Percentiles rank a stretch among this genome's conserved stretches.
Conservation (phyloP, 2,329 filamentous ascomycete species). For the Penicillium sp. region DNA sequence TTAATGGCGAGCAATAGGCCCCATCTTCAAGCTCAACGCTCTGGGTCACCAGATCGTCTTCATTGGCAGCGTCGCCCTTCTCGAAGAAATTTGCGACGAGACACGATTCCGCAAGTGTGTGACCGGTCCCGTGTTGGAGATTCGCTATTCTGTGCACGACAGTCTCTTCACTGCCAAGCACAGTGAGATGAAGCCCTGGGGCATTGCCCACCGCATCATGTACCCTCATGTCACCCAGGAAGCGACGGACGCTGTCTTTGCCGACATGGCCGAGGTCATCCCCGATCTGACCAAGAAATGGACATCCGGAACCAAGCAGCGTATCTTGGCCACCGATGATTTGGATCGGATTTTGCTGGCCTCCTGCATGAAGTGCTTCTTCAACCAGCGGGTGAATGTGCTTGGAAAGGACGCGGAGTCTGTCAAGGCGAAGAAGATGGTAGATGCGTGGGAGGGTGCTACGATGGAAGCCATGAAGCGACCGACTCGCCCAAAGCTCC, state of each 20-base stretch:
- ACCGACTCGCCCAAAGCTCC: conserved; percentile 56
- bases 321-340: conserved; percentile 53
- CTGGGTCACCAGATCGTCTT: conserved; percentile 56
- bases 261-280: conserved; percentile 55
- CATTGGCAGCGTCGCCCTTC: conserved; percentile 59
- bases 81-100: conserved; percentile 71
- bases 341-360: conserved; percentile 62
- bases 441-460: conserved; percentile 61
- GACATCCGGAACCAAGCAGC: conserved; percentile 46
- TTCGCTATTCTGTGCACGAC: conserved; percentile 67
- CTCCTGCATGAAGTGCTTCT: conserved; percentile 55
- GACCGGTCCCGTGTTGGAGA: conserved; percentile 61
- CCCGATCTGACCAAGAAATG: conserved; percentile 58
- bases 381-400: conserved; percentile 56
- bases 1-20: conserved; percentile 49
- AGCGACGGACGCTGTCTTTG: conserved; percentile 48
- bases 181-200: conserved; percentile 62
- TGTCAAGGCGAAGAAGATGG: conserved; percentile 47
- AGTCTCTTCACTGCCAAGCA: conserved; percentile 68
- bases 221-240: conserved; percentile 53
- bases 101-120: conserved; percentile 61
- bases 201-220: conserved; percentile 61
- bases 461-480: conserved; percentile 63
- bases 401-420: conserved; percentile 50
- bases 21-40: conserved; percentile 64